These are phyloP conservation scores for Pseudonectria foliicola DNA, from an alignment of 2,329 filamentous ascomycete species.

Conservation along the genomic window DNA sequence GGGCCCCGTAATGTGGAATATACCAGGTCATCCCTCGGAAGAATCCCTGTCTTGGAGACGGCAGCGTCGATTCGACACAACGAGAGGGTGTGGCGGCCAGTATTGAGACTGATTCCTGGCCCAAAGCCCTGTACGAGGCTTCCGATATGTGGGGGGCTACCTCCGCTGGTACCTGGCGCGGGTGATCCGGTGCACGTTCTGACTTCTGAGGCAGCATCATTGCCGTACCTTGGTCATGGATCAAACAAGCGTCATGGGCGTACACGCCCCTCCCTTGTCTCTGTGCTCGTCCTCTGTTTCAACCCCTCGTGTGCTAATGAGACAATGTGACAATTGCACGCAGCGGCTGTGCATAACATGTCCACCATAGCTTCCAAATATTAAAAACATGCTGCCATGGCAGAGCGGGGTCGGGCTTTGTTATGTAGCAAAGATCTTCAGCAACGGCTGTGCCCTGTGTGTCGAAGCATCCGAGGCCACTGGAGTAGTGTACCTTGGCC, in stretches of 20 bases:
- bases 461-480: too few species aligned
- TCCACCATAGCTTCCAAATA: too few species aligned
- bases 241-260: conserved; percentile 2
- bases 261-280: too few species aligned
- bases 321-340: too few species aligned
- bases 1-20: conserved; percentile 18
- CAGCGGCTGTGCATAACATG: too few species aligned
- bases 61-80: conserved; percentile 41
- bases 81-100: conserved; percentile 38
- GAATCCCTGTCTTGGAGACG: conserved; percentile 18
- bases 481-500: too few species aligned
- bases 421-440: too few species aligned
- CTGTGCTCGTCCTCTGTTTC: too few species aligned
- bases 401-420: too few species aligned
- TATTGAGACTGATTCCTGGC: conserved; percentile 27
- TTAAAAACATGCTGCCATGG: too few species aligned
- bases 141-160: conserved; percentile 11
- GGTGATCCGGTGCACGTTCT: conserved; percentile 19
- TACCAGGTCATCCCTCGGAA: conserved; percentile 13
- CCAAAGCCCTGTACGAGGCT: conserved; percentile 15
- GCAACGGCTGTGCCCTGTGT: too few species aligned
- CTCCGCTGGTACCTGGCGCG: conserved; percentile 12
- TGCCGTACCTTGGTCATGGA: conserved; percentile 14
- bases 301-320: too few species aligned
- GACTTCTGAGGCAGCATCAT: conserved; percentile 11